phyloP scores from a whole-genome alignment of 2,329 filamentous ascomycete species.

The Microcyclosporella mali region DNA sequence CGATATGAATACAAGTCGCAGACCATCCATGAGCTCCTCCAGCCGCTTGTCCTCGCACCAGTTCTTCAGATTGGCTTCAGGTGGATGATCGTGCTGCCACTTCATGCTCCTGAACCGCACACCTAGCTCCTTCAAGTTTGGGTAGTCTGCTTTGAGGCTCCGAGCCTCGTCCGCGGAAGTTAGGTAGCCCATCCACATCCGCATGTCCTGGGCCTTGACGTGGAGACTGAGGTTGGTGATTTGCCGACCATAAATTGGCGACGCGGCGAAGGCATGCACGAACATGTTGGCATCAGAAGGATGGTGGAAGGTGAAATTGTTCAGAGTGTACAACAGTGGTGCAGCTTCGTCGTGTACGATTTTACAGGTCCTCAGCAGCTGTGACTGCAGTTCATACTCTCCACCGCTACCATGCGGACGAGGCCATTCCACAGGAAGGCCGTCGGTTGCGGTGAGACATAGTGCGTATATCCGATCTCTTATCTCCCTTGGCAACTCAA shows the following conservation, averaged over 20 bases:
- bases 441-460: slow-evolving; percentile 25
- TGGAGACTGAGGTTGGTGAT: slow-evolving; percentile 27
- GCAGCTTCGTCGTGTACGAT: slow-evolving; percentile 30
- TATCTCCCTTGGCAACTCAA: slow-evolving; percentile 33
- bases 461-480: slow-evolving; percentile 31
- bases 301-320: slow-evolving; percentile 32
- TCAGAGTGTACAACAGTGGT: slow-evolving; percentile 32
- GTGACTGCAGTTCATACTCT: slow-evolving; percentile 23
- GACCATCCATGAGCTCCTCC: slow-evolving; percentile 27
- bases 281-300: slow-evolving; percentile 36
- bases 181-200: slow-evolving; percentile 35
- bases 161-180: slow-evolving; percentile 25
- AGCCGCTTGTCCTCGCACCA: slow-evolving; percentile 26
- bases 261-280: slow-evolving; percentile 27
- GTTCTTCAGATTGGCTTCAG: slow-evolving; percentile 26
- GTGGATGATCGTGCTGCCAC: slow-evolving; percentile 25
- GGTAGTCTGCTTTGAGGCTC: slow-evolving; percentile 31
- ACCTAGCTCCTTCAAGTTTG: slow-evolving; percentile 25
- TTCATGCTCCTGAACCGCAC: slow-evolving; percentile 29
- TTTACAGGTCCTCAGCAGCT: slow-evolving; percentile 28
- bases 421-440: slow-evolving; percentile 31
- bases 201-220: slow-evolving; percentile 29
- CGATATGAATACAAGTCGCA: slow-evolving; percentile 24
- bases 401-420: slow-evolving; percentile 9
- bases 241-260: slow-evolving; percentile 13